Evolutionary conservation across 805 yeast species (phyloP).

Genomic region (Ogataea saltuana): DNA sequence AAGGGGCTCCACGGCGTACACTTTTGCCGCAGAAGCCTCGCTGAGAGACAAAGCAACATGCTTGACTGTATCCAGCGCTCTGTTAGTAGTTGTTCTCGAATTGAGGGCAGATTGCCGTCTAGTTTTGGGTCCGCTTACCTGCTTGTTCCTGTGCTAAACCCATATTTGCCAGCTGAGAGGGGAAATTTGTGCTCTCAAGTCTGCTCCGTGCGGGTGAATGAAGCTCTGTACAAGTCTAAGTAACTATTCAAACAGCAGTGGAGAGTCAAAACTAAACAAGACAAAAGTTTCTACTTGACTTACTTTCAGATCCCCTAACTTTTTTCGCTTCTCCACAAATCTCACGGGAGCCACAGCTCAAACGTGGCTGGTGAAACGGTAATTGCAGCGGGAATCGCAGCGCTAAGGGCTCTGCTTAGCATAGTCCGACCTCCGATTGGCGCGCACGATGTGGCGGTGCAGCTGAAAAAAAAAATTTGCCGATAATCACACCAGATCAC

Average conservation of each 20-base stretch:
- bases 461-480: not conserved
- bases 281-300: not conserved
- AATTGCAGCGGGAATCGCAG: not conserved
- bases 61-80: slow-evolving; percentile 1
- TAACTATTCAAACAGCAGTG: too few relatives aligned
- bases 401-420: slow-evolving; percentile 5
- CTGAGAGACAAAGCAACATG: slow-evolving; percentile 15
- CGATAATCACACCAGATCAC: slow-evolving; percentile 14
- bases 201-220: not conserved
- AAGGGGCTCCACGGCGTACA: slow-evolving; percentile 19
- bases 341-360: slow-evolving; percentile 14
- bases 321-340: slow-evolving; percentile 10
- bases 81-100: not conserved
- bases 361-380: slow-evolving; percentile 12
- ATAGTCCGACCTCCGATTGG: slow-evolving; percentile 9
- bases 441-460: slow-evolving; percentile 18
- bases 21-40: slow-evolving; percentile 15
- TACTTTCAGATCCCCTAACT: not conserved
- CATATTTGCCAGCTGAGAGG: slow-evolving; percentile 1
- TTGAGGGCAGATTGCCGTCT: not conserved
- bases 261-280: too few relatives aligned
- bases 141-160: slow-evolving; percentile 12
- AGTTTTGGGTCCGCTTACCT: not conserved
- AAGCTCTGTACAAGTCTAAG: too few relatives aligned
- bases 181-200: not conserved